Base-by-base conservation (phyloP, 2,329 filamentous ascomycete genomes). In the Acrocalymma vagum region DNA sequence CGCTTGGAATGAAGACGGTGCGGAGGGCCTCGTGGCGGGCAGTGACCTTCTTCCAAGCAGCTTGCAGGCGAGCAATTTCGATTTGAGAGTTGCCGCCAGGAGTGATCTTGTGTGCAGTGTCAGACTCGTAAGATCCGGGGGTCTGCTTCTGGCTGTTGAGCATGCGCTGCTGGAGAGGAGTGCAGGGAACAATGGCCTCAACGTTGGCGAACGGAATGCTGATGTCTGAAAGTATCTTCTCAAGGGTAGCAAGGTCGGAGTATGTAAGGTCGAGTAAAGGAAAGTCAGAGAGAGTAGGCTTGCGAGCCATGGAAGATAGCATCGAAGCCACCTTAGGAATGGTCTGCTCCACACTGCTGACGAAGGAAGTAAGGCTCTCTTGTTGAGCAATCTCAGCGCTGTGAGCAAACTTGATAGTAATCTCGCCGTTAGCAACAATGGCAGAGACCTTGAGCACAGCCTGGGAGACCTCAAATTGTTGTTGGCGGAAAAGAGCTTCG, bases 221-320 rank as follows among this genome's bases (percentile, higher is more conserved):
- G 23, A 51, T 37, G 16, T 47, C 29, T 11, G 18, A 13, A n/a
- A 50, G 34, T 11, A 28, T 22, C 22, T 42, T 50, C 27, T 45
- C 42, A 21, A 78, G 54, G 5, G 48, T 55, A 8, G 37, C 13
- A 29, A 51, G 47, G 9, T 51, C 33, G 1, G 60, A 33, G 28
- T 78, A 73, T 1, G 59, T 66, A 32, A 74, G 53, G 3, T 65
- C 59, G 9, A 77, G 60, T 41, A 78, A 64, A 1, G 71, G 69
- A 31, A 69, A 73, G 14, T 72, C 72, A 33, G 61, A 67, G 5
- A 73, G 40, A 1, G 72, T 74, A 6, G 64, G 47, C 15, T 42
- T 48, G 17, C 27, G 57, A 37, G 45, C 38, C 59, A 56, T 65
- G 38, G 2, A 38, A 30, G 16, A 46, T 37, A 29, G 63, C 6